Evolutionary conservation across 306 rosid genomes (phyloP).

Genomic region (Inga leiocalycina): DNA sequence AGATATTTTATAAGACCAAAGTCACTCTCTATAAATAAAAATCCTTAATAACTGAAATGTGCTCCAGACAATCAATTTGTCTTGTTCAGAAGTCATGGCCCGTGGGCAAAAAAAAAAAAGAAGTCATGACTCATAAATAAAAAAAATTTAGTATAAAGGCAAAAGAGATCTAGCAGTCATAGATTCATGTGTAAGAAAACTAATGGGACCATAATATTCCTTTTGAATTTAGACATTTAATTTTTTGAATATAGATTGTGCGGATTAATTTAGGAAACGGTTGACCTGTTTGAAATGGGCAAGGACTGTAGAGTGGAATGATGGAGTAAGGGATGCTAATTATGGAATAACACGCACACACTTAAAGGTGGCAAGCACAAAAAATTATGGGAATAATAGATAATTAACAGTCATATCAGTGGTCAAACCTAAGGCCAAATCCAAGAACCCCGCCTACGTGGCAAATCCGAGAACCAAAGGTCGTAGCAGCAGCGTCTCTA

Average conservation of each 20-base stretch:
- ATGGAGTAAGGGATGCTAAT: background rate
- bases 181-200: background rate
- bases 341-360: conserved; percentile 2
- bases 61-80: too few relatives aligned
- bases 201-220: background rate
- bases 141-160: too few relatives aligned
- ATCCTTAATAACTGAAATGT: too few relatives aligned
- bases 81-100: too few relatives aligned
- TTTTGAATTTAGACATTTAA: background rate
- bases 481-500: background rate
- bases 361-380: conserved; percentile 8
- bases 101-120: too few relatives aligned
- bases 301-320: background rate
- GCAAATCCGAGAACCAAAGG: background rate
- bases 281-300: background rate
- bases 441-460: background rate
- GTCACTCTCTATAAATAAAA: too few relatives aligned
- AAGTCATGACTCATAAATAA: too few relatives aligned
- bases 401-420: conserved; percentile 44
- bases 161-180: background rate
- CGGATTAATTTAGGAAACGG: background rate
- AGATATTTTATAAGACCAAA: background rate
- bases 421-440: conserved; percentile 28
- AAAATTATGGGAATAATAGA: background rate
- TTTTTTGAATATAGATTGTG: background rate